These are phyloP conservation scores for Debaryomyces prosopidis DNA, from an alignment of 805 yeast species.

Conservation along the genomic window DNA sequence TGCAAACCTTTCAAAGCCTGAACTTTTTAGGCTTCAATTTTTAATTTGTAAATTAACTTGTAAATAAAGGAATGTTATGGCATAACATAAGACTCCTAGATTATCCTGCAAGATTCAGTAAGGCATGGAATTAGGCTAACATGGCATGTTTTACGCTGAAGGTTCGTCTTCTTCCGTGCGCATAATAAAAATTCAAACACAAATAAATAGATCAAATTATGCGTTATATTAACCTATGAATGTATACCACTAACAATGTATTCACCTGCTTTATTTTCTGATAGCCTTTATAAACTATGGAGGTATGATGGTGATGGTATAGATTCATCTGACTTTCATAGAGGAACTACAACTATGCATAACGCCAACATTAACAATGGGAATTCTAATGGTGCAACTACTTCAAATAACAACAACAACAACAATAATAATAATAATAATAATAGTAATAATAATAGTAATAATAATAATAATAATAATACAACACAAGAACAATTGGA, in stretches of 20 bases:
- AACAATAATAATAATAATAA: background rate
- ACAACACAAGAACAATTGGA: conserved; percentile 12
- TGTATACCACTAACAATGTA: conserved; percentile 34
- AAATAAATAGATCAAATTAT: background rate
- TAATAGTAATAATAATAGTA: conserved; percentile 4
- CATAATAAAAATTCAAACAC: conserved; percentile 2
- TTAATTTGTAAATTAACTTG: too few relatives aligned
- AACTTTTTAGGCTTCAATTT: too few relatives aligned
- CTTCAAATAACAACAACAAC: too few relatives aligned
- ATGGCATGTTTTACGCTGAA: too few relatives aligned
- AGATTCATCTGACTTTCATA: background rate
- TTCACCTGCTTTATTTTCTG: conserved; percentile 46
- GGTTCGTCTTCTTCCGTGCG: background rate
- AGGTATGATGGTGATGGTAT: conserved; percentile 3
- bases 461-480: conserved; percentile 1
- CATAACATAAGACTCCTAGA: too few relatives aligned
- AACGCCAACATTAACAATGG: conserved; percentile 1
- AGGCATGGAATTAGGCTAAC: too few relatives aligned
- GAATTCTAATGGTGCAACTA: conserved; percentile 1
- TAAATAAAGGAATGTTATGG: too few relatives aligned
- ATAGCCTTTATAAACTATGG: conserved; percentile 50
- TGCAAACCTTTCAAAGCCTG: too few relatives aligned
- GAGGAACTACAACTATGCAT: background rate
- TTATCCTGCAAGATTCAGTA: too few relatives aligned
- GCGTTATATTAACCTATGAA: background rate